Conservation (phyloP, 208 protist genomes). For the Leishmania amazonensis region DNA sequence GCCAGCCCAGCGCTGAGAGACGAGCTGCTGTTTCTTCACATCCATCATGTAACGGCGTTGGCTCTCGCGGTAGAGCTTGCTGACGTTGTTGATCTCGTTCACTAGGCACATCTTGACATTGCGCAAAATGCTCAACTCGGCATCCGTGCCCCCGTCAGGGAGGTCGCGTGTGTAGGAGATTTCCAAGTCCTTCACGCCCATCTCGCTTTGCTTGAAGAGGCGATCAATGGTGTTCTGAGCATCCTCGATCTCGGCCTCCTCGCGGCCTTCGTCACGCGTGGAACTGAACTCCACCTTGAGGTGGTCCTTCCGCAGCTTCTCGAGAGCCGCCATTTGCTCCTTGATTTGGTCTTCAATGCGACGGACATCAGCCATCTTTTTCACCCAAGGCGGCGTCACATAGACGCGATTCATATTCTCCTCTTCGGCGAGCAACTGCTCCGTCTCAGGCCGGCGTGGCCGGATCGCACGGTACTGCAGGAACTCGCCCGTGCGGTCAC, state of each 20-base stretch:
- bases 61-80: conserved; percentile 90
- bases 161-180: conserved; percentile 71
- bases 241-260: conserved; percentile 83
- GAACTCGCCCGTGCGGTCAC: conserved; percentile 87
- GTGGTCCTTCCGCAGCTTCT: conserved; percentile 79
- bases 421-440: conserved; percentile 67
- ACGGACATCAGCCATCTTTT: conserved; percentile 86
- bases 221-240: conserved; percentile 79
- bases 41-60: conserved; percentile 92
- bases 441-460: conserved; percentile 57
- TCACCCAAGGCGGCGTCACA: conserved; percentile 81
- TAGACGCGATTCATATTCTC: conserved; percentile 67
- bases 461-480: conserved; percentile 80
- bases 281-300: conserved; percentile 92
- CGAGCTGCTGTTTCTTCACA: conserved; percentile 90
- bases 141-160: conserved; percentile 84
- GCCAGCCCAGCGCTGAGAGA: conserved; percentile 81
- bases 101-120: conserved; percentile 94
- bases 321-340: conserved; percentile 71
- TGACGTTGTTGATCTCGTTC: conserved; percentile 86
- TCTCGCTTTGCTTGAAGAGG: conserved; percentile 89
- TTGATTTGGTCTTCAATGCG: conserved; percentile 63
- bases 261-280: conserved; percentile 71
- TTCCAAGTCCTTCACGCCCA: conserved; percentile 75
- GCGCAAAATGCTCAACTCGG: conserved; percentile 87